Percentiles rank a stretch among this genome's conserved stretches.
phyloP scores from a whole-genome alignment of 2,329 filamentous ascomycete species.

The Keithomyces neogunnii region DNA sequence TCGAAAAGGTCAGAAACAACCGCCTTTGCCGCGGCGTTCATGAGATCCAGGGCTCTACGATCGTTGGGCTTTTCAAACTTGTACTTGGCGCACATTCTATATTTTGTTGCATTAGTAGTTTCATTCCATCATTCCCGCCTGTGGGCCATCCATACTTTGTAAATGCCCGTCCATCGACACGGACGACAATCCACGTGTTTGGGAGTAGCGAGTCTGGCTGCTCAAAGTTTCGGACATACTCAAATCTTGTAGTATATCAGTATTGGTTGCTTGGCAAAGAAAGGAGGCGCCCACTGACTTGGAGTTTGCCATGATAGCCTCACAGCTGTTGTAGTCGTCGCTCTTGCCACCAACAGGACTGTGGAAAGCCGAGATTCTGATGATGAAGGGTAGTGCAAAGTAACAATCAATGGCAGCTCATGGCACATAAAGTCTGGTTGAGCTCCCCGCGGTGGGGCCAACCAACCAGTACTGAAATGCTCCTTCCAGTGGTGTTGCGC shows the following conservation, averaged over 20 bases:
- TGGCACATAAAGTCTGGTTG: background rate
- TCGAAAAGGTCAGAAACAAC: conserved; percentile 80
- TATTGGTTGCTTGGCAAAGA: background rate
- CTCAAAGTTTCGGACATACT: conserved; percentile 90
- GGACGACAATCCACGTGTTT: conserved; percentile 92
- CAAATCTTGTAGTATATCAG: conserved; percentile 52
- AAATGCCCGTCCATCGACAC: conserved; percentile 90
- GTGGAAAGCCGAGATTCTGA: background rate
- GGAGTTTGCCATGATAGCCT: conserved; percentile 43
- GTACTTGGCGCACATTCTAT: conserved; percentile 74
- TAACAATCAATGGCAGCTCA: too few relatives aligned
- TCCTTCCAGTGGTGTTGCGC: background rate
- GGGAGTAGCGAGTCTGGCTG: conserved; percentile 70
- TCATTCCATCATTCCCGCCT: too few relatives aligned
- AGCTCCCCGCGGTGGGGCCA: conserved; percentile 3
- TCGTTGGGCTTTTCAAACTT: conserved; percentile 91
- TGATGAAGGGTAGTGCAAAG: too few relatives aligned
- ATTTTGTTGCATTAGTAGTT: conserved; percentile 6
- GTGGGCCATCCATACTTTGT: conserved; percentile 58
- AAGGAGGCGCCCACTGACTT: conserved; percentile 28
- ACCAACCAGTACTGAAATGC: background rate
- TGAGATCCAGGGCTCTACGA: conserved; percentile 73
- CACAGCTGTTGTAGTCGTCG: background rate
- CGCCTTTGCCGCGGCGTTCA: conserved; percentile 85
- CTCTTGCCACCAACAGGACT: background rate